phyloP scores from a whole-genome alignment of 176 grass and related monocot genomes.

The Triticum dicoccoides region DNA sequence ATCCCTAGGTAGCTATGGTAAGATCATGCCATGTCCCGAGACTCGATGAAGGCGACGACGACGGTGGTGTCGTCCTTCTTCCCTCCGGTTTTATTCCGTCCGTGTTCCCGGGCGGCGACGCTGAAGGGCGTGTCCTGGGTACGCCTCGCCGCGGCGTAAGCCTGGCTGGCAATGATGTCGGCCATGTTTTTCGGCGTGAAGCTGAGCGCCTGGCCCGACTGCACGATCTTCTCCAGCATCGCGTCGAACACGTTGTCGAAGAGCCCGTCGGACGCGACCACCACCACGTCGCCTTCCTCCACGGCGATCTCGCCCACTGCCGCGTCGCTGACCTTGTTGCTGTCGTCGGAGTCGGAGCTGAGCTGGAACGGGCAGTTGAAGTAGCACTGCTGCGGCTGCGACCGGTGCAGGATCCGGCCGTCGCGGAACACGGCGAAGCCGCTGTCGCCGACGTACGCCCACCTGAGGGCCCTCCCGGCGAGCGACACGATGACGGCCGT shows the following conservation, averaged over 20 bases:
- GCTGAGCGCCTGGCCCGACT: background rate
- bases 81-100: background rate
- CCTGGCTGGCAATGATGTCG: background rate
- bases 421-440: conserved; percentile 18
- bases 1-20: background rate
- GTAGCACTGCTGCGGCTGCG: background rate
- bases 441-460: conserved; percentile 46
- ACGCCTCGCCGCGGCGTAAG: background rate
- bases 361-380: conserved; percentile 43
- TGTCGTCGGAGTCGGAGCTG: background rate
- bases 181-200: conserved; percentile 11
- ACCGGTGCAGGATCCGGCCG: background rate
- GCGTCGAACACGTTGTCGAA: conserved; percentile 40
- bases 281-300: conserved; percentile 29
- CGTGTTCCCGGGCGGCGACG: background rate
- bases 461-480: background rate
- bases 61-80: background rate
- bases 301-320: background rate
- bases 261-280: conserved; percentile 38
- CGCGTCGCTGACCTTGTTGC: background rate
- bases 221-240: conserved; percentile 7
- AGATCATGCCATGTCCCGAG: background rate
- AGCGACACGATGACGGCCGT: conserved; percentile 31
- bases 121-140: conserved; percentile 16
- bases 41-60: background rate